These are phyloP conservation scores for Coemansia sp. DNA, from an alignment of 192 early-diverging fungal species.

Conservation along the genomic window DNA sequence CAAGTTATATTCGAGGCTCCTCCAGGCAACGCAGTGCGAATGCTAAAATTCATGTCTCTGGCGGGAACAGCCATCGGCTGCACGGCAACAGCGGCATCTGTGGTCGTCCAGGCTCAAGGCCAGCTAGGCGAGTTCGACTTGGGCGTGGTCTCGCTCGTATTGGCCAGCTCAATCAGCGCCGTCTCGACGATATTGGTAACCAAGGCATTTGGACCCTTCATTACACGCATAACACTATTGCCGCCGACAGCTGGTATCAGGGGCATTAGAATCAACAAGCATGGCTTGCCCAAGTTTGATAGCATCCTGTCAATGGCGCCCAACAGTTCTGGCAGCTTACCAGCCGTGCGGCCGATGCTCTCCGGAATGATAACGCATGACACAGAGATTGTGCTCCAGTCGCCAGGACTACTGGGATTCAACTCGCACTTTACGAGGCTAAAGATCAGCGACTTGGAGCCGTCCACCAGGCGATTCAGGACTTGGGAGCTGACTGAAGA, in stretches of 20 bases:
- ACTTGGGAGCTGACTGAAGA: conserved; percentile 46
- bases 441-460: conserved; percentile 28
- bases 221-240: conserved; percentile 40
- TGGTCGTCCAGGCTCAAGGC: conserved; percentile 20
- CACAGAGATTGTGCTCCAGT: conserved; percentile 40
- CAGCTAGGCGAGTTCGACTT: conserved; percentile 30
- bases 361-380: conserved; percentile 24
- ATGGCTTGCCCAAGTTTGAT: conserved; percentile 53
- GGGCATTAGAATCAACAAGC: conserved; percentile 21
- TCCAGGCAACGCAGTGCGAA: conserved; percentile 39
- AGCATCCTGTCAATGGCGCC: conserved; percentile 32
- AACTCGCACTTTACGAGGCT: conserved; percentile 28
- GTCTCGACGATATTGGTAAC: conserved; percentile 40
- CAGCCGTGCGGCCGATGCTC: conserved; percentile 15
- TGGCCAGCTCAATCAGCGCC: conserved; percentile 44
- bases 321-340: not conserved
- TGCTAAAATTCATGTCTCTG: conserved; percentile 58
- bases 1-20: conserved; percentile 40
- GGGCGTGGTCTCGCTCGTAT: conserved; percentile 16
- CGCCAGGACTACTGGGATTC: conserved; percentile 45
- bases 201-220: conserved; percentile 50
- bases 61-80: conserved; percentile 35
- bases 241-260: conserved; percentile 5
- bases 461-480: conserved; percentile 24
- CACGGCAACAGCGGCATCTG: conserved; percentile 30